Evolutionary conservation across 2,329 filamentous ascomycete species (phyloP), one percentile per base, ranked within the genome.

Genomic region (Aspergillus ustus): DNA sequence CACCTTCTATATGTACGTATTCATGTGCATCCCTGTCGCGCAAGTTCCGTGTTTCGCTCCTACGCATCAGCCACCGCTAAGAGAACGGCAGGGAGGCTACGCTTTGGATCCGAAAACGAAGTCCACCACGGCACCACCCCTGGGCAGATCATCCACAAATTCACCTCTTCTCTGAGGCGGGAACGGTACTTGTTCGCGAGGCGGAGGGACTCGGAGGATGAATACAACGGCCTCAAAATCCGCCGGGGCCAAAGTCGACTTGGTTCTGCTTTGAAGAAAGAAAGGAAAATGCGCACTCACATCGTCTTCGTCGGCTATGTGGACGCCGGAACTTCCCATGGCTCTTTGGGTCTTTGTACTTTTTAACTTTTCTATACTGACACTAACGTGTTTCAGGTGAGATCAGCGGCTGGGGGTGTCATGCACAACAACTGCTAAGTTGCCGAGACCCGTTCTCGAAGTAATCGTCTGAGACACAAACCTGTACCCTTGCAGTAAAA

Each of bases 71-170:
- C 53, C 50, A 37, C 48, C 17, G 19, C 17, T 31, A 52, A 60
- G 55, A 57, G 59, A 66, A 62, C 61, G 57, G 65, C 63, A 65
- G 65, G 63, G 57, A 64, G 61, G 61, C 58, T 58, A 44, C 58
- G 64, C 45, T 64, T 43, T 62, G 62, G 64, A 59, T 19, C 64
- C 67, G 67, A 67, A 67, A 62, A 53, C 64, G 59, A 54, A 63
- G 62, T 63, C 34, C 34, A 40, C 34, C 34, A 40, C 34, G 34
- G 34, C 62, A 56, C 49, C 61, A 70, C 67, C 71, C 71, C 71
- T 75, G 72, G 69, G 69, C 71, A 67, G 70, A 75, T 75, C 72
- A 73, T 61, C 66, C 67, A 59, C 53, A 20, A 62, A 59, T 62
- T 49, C 57, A 29, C 37, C 28, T 54, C 58, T 64, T 67, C 65